phyloP scores from a whole-genome alignment of 1,284 basidiomycete species.

The Omphalotus olearius region DNA sequence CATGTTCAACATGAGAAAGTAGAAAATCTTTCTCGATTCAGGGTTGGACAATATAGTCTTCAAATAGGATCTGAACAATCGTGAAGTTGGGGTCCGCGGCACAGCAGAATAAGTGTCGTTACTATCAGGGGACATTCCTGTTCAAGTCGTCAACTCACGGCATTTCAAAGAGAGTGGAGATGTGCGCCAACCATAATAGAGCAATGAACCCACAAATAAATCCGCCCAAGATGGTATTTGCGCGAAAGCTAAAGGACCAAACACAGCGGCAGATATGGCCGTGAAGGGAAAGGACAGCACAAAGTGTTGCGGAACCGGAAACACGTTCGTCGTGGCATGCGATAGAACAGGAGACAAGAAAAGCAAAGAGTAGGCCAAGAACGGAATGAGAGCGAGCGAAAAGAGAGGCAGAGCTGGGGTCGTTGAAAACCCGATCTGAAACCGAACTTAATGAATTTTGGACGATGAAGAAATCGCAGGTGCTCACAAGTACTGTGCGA shows the following conservation, averaged over 20 bases:
- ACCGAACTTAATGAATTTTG: neutral
- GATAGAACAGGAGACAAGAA: slow-evolving; percentile 52
- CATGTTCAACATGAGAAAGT: slow-evolving; percentile 93
- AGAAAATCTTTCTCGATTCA: slow-evolving; percentile 94
- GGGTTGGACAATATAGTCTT: slow-evolving; percentile 88
- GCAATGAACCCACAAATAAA: slow-evolving; percentile 40
- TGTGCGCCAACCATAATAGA: slow-evolving; percentile 53
- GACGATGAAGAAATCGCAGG: neutral
- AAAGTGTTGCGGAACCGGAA: slow-evolving; percentile 49
- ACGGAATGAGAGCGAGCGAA: slow-evolving; percentile 53
- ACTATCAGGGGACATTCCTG: slow-evolving; percentile 55
- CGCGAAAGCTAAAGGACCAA: slow-evolving; percentile 52
- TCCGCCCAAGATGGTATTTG: slow-evolving; percentile 54
- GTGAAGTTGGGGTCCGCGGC: slow-evolving; percentile 51
- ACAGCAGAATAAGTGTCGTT: slow-evolving; percentile 39
- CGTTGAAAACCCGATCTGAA: slow-evolving; percentile 25
- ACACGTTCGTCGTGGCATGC: slow-evolving; percentile 40
- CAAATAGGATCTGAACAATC: slow-evolving; percentile 69
- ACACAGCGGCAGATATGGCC: slow-evolving; percentile 36
- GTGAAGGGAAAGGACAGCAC: slow-evolving; percentile 49
- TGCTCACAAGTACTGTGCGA: slow-evolving; percentile 46
- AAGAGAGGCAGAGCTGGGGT: slow-evolving; percentile 44
- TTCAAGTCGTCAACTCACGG: neutral
- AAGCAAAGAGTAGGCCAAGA: slow-evolving; percentile 55
- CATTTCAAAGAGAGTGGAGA: neutral